Evolutionary conservation across 2,329 filamentous ascomycete genomes (phyloP), one percentile per base, ranked within the genome.

Genomic region (Colletotrichum endophyticum): DNA sequence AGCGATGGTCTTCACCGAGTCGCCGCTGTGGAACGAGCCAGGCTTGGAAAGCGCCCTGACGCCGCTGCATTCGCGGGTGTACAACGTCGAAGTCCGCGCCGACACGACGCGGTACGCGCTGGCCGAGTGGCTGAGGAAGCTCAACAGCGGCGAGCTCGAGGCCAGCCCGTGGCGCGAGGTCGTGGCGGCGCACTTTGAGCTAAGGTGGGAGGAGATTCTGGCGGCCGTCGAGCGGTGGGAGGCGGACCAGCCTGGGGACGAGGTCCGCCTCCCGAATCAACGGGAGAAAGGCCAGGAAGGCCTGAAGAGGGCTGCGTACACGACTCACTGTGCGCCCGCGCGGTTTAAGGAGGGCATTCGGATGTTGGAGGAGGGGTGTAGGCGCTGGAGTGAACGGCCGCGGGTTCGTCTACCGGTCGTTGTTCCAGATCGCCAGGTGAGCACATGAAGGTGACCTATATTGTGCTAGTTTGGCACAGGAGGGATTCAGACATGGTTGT

Each of bases 21-120:
- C 89, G 66, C 91, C 90, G 2, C 89, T 84, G 80, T 88, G 86
- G 84, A 92, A 92, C 79, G 89, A 92, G 80, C 90, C 91, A 0
- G 87, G 84, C 86, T 8, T 22, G n/a, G 12, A 53, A 53, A 2
- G 0, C 12, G 4, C 3, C 6, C n/a, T 53, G 12, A 13, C 11
- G 44, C n/a, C 44, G 5, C 44, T 53, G n/a, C 44, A 53, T 22
- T 53, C 66, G 22, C 15, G 30, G 2, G 19, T 12, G 6, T 86
- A 86, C 78, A 86, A 84, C 69, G 64, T 73, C 8, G 36, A 63
- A 2, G 77, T 85, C 16, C 81, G 82, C 22, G 22, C 15, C 4
- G 59, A 67, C 69, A 85, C 84, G 1, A 53, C 84, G 22, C 61
- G 80, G 30, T 71, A 81, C 53, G 85, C 84, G 49, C 81, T 85